These are phyloP conservation scores for Pascua sp. DNA, from an alignment of 1,284 basidiomycete genomes.

Conservation along the genomic window DNA sequence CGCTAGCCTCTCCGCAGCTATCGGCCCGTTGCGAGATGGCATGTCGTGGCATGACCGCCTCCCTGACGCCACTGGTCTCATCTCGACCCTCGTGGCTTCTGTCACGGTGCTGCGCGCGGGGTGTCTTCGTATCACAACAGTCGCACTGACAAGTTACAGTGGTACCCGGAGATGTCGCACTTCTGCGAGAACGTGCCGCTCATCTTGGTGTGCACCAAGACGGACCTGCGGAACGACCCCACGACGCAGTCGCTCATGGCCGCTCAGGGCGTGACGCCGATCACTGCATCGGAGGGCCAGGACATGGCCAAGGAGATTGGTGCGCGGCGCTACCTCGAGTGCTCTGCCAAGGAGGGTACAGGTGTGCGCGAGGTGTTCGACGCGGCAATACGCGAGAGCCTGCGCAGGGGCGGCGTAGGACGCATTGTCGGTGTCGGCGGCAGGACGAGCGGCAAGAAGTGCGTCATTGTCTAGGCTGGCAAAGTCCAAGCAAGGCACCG, in stretches of 20 bases:
- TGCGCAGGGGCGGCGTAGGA: conserved; percentile 61
- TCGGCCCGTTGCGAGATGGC: too few relatives aligned
- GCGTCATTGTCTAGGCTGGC: conserved; percentile 64
- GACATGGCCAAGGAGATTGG: conserved; percentile 85
- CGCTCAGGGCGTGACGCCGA: conserved; percentile 83
- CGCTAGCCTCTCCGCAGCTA: too few relatives aligned
- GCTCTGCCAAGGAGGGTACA: conserved; percentile 82
- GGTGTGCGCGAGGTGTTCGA: conserved; percentile 93
- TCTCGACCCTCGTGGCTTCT: background rate
- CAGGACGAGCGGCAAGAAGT: conserved; percentile 72
- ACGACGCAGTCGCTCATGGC: conserved; percentile 86
- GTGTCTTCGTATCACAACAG: too few relatives aligned
- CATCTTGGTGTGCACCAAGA: conserved; percentile 91
- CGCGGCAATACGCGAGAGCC: conserved; percentile 80
- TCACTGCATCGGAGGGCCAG: conserved; percentile 73
- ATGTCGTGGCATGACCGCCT: too few relatives aligned
- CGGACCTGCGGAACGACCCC: conserved; percentile 80
- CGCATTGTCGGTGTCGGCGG: conserved; percentile 58
- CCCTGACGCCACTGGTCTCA: background rate
- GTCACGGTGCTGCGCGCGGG: background rate
- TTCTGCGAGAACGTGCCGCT: conserved; percentile 93
- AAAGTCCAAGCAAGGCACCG: too few relatives aligned
- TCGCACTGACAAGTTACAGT: conserved; percentile 54
- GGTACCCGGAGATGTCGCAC: conserved; percentile 96
- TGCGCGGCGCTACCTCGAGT: conserved; percentile 86